phyloP scores from a whole-genome alignment of 495 filamentous ascomycete species.

The Neurospora sp. region DNA sequence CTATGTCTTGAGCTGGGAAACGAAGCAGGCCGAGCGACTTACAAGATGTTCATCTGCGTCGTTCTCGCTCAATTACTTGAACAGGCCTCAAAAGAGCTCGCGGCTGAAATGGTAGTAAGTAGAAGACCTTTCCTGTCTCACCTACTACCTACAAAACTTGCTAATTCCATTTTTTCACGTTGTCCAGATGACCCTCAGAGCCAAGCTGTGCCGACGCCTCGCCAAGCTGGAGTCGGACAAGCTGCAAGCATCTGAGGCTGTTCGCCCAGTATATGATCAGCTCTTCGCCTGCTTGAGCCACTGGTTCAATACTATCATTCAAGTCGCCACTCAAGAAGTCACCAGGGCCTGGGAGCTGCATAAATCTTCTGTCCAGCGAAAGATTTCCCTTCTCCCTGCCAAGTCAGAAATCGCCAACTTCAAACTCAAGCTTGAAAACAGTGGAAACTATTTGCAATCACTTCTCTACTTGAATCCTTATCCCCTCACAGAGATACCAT shows the following conservation, averaged over 20 bases:
- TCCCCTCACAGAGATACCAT: background rate
- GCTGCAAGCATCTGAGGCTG: background rate
- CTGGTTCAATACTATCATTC: slow-evolving; percentile 10
- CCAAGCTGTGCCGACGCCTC: slow-evolving; percentile 52
- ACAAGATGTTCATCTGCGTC: slow-evolving; percentile 47
- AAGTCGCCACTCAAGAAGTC: slow-evolving; percentile 7
- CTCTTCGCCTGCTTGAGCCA: slow-evolving; percentile 13
- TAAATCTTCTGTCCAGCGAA: slow-evolving; percentile 21
- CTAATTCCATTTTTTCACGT: slow-evolving; percentile 13
- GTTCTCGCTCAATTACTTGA: slow-evolving; percentile 35
- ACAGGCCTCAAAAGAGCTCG: slow-evolving; percentile 19
- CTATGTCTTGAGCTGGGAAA: slow-evolving; percentile 35
- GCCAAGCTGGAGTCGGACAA: slow-evolving; percentile 45
- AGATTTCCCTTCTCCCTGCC: slow-evolving; percentile 30
- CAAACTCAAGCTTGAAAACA: slow-evolving; percentile 35
- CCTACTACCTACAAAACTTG: background rate
- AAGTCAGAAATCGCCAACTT: slow-evolving; percentile 21
- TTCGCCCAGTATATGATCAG: background rate
- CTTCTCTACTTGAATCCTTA: background rate
- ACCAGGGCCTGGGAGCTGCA: slow-evolving; percentile 19
- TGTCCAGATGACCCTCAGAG: slow-evolving; percentile 18
- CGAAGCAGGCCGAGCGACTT: slow-evolving; percentile 38
- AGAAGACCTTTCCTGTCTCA: background rate
- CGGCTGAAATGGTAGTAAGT: slow-evolving; percentile 1
- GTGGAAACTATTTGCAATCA: slow-evolving; percentile 26